Base-by-base conservation (phyloP, 305 asterid species). In the Coffea humblotiana region DNA sequence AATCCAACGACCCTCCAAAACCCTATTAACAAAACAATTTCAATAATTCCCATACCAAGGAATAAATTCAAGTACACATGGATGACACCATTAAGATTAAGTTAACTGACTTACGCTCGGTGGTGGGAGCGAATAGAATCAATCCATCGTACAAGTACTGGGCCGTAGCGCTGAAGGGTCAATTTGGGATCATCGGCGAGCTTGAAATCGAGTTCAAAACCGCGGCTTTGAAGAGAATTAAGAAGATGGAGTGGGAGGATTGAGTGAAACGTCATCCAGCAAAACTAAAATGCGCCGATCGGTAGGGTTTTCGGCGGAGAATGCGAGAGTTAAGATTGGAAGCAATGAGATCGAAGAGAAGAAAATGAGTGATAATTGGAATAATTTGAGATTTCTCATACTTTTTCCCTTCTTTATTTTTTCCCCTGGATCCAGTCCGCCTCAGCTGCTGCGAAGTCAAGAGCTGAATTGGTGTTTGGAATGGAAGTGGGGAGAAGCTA, bases 221-320 rank as follows among this genome's bases (percentile, higher is more conserved):
- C 91, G n/a, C 96, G 90, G 66, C 90, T 84, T 29, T 80, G 84
- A 56, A 91, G 89, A 7, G 92, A 78, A 18, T 80, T 69, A 77
- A 91, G 86, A 88, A 91, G 10, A 90, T 85, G 68, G 96, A 91
- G 81, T 91, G 96, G n/a, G 96, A 91, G 21, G 93, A 91, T 83
- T 84, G 83, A 91, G 88, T 58, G 93, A 87, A 35, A 85, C 84
- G 80, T 91, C 93, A 81, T 91, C 96, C 48, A 90, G 90, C 80
- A 91, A 52, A 56, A 91, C 93, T 13, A 91, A 87, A 81, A 91
- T 82, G 77, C 84, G 86, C 78, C 95, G 91, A 77, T 85, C 88
- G 18, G 86, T 78, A 54, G 95, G 92, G 21, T 79, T 80, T 35
- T 91, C 93, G 35, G 85, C 82, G 32, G 88, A 76, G 88, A 87